Conservation (phyloP, 2,329 filamentous ascomycete species). For the Thermothelomyces thermophilus region DNA sequence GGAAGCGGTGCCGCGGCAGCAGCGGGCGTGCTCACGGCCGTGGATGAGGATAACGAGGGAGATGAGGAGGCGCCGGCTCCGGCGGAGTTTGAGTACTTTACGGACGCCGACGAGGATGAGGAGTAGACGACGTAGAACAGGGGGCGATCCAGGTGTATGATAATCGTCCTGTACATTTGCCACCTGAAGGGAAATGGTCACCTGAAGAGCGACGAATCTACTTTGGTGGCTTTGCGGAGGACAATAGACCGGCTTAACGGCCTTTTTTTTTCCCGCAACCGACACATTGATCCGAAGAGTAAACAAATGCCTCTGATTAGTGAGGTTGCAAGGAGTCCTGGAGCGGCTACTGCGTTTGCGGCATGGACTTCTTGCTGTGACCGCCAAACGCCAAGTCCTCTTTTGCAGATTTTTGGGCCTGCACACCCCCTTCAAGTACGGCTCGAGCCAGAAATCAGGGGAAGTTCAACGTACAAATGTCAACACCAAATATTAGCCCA, state of each 20-base stretch:
- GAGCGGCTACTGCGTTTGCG: too few species aligned
- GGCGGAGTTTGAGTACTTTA: conserved; percentile 71
- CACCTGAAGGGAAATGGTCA: background rate
- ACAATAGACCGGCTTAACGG: background rate
- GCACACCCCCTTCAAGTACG: too few species aligned
- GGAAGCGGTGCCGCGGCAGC: conserved; percentile 33
- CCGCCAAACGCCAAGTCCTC: too few species aligned
- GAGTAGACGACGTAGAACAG: conserved; percentile 8
- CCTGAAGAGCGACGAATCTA: background rate
- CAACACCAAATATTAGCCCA: too few species aligned
- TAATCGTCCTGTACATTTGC: conserved; percentile 3
- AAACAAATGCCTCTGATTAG: too few species aligned
- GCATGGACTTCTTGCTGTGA: too few species aligned
- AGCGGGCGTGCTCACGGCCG: conserved; percentile 73
- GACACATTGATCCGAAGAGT: too few species aligned
- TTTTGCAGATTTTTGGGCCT: too few species aligned
- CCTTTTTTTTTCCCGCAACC: too few species aligned
- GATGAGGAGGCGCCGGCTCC: conserved; percentile 66
- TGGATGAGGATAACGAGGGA: conserved; percentile 76
- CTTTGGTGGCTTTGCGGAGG: background rate
- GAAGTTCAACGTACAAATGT: too few species aligned
- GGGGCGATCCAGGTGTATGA: conserved; percentile 4
- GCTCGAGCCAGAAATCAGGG: too few species aligned
- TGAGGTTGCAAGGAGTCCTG: too few species aligned
- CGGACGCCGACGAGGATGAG: conserved; percentile 53